Base-by-base conservation (phyloP, 2,329 filamentous ascomycete species). In the Cordyceps fumosorosea region DNA sequence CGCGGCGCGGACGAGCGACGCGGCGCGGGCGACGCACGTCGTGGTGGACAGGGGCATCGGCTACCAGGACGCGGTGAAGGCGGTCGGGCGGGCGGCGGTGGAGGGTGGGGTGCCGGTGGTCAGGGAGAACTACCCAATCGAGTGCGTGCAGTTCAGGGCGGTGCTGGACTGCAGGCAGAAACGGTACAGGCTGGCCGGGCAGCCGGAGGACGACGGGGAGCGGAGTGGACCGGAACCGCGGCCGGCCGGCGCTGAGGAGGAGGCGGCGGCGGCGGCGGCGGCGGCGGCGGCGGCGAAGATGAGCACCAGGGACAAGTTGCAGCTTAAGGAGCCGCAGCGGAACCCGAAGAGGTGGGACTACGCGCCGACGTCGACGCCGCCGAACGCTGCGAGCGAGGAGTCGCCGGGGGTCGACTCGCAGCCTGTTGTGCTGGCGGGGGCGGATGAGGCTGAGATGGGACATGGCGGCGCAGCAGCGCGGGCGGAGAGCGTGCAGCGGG, bases 21-120 rank as follows among this genome's bases (percentile, higher is more conserved):
- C 87, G 70, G 73, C 67, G 0, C 74, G 74, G 24, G 83, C 95
- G 18, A 96, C 89, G 0, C 91, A 96, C 74, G 77, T 96, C 55
- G 81, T 98, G 63, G 87, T 91, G 1, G 93, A 97, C 70, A 88
- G 85, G 66, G 75, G 75, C 1, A 75, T 95, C 56, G 77, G 76
- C 0, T 93, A 86, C 69, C 74, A 79, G 4, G 84, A 92, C 62
- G 77, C 96, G 7, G 72, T 87, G 60, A 77, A 75, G 12, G 79
- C 83, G 34, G 67, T 69, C n/a, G n/a, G 34, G 16, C 20, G 20
- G 65, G n/a, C n/a, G 68, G 50, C 40, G 67, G 56, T 29, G 24
- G 63, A 32, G 66, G 10, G 3, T 3, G 64, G 52, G 56, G 58
- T 65, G 0, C 61, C 64, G 1, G 67, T 76, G 50, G 70, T 75